phyloP scores from a whole-genome alignment of 352 stramenopile species.

The Phytophthora vignae region DNA sequence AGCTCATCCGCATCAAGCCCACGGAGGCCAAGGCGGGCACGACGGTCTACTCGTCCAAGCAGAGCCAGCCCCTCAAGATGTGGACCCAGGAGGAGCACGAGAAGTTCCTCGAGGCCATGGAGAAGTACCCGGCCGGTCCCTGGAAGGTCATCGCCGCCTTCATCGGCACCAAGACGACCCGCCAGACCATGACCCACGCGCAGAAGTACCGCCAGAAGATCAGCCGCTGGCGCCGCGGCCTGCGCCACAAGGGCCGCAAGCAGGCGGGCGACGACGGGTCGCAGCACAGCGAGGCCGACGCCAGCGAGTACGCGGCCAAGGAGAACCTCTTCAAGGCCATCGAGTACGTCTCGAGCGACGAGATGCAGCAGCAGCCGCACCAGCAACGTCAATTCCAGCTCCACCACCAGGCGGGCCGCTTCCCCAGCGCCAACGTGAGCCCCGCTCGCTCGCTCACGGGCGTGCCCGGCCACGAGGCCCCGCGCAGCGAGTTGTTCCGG shows the following conservation, averaged over 20 bases:
- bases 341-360: conserved; percentile 69
- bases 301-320: conserved; percentile 57
- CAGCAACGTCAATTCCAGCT: conserved; percentile 4
- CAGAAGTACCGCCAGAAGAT: conserved; percentile 91
- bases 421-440: conserved; percentile 19
- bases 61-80: conserved; percentile 87
- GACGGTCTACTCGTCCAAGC: conserved; percentile 86
- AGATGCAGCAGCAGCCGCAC: conserved; percentile 44
- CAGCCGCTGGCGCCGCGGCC: conserved; percentile 75
- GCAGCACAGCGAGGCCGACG: conserved; percentile 48
- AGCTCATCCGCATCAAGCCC: conserved; percentile 87
- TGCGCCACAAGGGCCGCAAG: conserved; percentile 85
- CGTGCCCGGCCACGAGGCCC: conserved; percentile 32
- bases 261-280: conserved; percentile 49
- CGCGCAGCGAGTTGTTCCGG: conserved; percentile 72
- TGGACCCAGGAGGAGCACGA: conserved; percentile 90
- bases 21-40: conserved; percentile 86
- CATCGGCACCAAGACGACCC: conserved; percentile 87
- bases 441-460: conserved; percentile 50
- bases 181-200: conserved; percentile 94
- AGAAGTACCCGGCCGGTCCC: conserved; percentile 84
- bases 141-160: conserved; percentile 88
- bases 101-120: conserved; percentile 86
- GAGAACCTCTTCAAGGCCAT: conserved; percentile 71
- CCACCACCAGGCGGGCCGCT: not conserved